Conservation (phyloP, 2,329 filamentous ascomycete species). For the Epicoccum nigrum region DNA sequence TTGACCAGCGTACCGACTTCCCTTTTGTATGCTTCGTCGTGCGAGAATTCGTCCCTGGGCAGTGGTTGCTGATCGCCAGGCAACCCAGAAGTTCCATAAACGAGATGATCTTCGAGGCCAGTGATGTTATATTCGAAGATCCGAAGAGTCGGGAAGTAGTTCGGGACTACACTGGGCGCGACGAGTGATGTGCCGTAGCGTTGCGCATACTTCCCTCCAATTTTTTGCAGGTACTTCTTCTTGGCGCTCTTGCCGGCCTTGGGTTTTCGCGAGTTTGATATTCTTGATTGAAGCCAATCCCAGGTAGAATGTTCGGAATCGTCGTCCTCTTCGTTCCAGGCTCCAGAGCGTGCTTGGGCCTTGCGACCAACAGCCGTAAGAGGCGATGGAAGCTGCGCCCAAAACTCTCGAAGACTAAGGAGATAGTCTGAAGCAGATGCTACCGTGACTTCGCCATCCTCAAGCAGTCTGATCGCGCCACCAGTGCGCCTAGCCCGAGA, state of each 20-base stretch:
- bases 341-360: constrained; percentile 2
- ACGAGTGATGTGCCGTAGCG: constrained; percentile 83
- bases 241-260: constrained; percentile 48
- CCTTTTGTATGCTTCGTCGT: constrained; percentile 46
- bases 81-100: constrained; percentile 14
- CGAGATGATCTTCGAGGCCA: constrained; percentile 65
- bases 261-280: constrained; percentile 22
- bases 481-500: constrained; percentile 47
- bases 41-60: constrained; percentile 12
- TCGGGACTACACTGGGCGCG: constrained; percentile 87
- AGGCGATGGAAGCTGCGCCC: constrained; percentile 72
- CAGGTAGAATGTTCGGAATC: constrained; percentile 27
- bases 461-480: constrained; percentile 45
- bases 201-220: constrained; percentile 83
- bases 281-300: constrained; percentile 26
- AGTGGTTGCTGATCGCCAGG: constrained; percentile 16
- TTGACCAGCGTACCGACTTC: constrained; percentile 54
- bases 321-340: constrained; percentile 22
- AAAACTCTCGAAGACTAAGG: constrained; percentile 75
- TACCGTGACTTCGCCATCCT: constrained; percentile 62
- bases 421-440: constrained; percentile 80
- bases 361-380: constrained; percentile 28
- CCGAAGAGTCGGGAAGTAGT: constrained; percentile 87
- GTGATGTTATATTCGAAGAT: constrained; percentile 93
- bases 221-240: constrained; percentile 67